Base-by-base conservation (phyloP, 805 yeast genomes). In the Ogataea trehaloabstinens region DNA sequence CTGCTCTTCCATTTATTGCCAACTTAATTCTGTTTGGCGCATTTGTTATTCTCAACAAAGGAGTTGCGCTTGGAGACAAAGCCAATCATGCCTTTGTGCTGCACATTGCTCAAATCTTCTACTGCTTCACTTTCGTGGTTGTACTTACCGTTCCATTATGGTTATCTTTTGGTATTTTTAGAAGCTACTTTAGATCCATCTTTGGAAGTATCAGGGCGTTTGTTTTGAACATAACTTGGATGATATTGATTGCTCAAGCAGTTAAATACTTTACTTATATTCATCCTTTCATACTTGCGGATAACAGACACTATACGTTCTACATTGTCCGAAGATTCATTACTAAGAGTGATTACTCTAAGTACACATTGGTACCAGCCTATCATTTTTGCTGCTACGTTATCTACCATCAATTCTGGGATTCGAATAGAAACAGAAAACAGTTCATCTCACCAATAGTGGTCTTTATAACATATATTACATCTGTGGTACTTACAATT, bases 251-350 rank as follows among this genome's bases (percentile, higher is more conserved):
- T 18, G 63, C 64, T 46, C 47, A 70, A 15, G 53, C 76, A 2
- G 71, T 86, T 16, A 67, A 78, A 25, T 68, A 68, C 41, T 82
- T 73, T 58, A 85, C 96, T 0, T 67, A 82, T 2, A 81, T 80
- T 2, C 99, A 93, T 60, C 97, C 97, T 6, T 93, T 91, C 60
- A 61, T 93, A 28, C 69, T 91, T 31, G 95, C 98, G 0, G 99
- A 93, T 60, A 93, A 93, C 64, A 76, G 99, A 52, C 99, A 93
- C 61, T 88, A 80, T 58, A 80, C 95, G 0, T 93, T 93, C 59
- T 93, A 93, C 61, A 63, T 93, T 25, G 86, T 85, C 76, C 76
- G 80, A 40, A 75, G 74, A 41, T 52, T 93, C 19, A 73, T 91
- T 31, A 63, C 75, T 48, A 64, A 68, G 17, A 66, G 61, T 24